These are phyloP conservation scores for Globisporangium radiosum DNA, from an alignment of 352 stramenopile species.

Conservation along the genomic window DNA sequence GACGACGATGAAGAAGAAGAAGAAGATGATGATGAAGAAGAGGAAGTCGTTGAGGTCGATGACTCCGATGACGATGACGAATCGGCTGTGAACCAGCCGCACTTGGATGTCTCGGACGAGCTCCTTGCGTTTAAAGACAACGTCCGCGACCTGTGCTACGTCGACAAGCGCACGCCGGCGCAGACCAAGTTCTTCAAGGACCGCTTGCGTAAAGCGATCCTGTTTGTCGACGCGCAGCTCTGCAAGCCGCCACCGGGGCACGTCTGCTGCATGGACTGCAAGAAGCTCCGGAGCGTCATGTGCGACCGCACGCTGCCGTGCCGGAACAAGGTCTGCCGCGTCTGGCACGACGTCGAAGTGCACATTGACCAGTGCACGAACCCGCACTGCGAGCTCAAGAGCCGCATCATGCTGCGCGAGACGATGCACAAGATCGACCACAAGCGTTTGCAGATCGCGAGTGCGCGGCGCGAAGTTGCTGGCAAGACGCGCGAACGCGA, in stretches of 20 bases:
- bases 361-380: slow-evolving; percentile 65
- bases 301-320: slow-evolving; percentile 55
- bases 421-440: slow-evolving; percentile 74
- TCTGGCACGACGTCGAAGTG: slow-evolving; percentile 70
- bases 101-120: slow-evolving; percentile 39
- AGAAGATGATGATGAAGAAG: slow-evolving; percentile 13
- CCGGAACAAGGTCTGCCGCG: slow-evolving; percentile 60
- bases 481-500: slow-evolving; percentile 38
- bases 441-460: slow-evolving; percentile 43
- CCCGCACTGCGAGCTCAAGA: slow-evolving; percentile 60
- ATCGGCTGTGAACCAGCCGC: slow-evolving; percentile 20
- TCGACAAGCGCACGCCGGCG: slow-evolving; percentile 34
- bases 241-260: slow-evolving; percentile 45
- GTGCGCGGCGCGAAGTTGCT: slow-evolving; percentile 23
- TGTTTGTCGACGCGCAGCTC: slow-evolving; percentile 62
- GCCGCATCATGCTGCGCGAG: slow-evolving; percentile 60
- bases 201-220: slow-evolving; percentile 48
- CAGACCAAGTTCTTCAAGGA: slow-evolving; percentile 72
- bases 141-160: slow-evolving; percentile 63
- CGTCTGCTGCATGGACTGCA: slow-evolving; percentile 39
- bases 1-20: slow-evolving; percentile 13
- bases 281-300: slow-evolving; percentile 61
- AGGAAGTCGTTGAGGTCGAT: slow-evolving; percentile 17
- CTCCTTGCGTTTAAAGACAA: slow-evolving; percentile 59
- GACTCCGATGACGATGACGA: slow-evolving; percentile 11